Evolutionary conservation across 768 basidiomycete species (phyloP).

Genomic region (Auricularia heimuer): DNA sequence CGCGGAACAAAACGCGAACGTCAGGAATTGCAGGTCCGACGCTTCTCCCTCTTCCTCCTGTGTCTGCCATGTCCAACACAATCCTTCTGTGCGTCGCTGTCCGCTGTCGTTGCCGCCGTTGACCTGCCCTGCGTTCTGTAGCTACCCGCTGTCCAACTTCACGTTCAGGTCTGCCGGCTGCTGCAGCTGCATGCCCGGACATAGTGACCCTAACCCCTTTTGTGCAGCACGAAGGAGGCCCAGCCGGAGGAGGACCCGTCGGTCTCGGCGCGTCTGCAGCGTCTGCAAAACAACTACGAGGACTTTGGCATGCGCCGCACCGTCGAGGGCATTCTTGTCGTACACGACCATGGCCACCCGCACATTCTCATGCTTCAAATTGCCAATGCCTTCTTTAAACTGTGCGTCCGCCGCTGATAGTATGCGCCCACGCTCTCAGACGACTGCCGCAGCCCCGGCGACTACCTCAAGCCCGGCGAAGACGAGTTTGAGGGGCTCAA

Average conservation of each 20-base stretch:
- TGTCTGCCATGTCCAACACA: constrained; percentile 38
- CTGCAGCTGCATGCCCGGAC: background rate
- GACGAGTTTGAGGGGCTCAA: constrained; percentile 88
- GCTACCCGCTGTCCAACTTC: constrained; percentile 83
- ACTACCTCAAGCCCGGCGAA: constrained; percentile 95
- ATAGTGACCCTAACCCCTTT: background rate
- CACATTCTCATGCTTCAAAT: constrained; percentile 98
- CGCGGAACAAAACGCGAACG: background rate
- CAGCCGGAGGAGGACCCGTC: constrained; percentile 97
- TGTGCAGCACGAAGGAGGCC: constrained; percentile 77
- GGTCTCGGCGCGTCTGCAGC: constrained; percentile 86
- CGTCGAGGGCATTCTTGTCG: constrained; percentile 80
- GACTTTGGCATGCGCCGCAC: constrained; percentile 95
- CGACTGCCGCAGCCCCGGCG: constrained; percentile 63
- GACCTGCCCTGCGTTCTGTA: constrained; percentile 19
- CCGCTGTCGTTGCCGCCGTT: background rate
- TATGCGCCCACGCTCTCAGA: too few species aligned
- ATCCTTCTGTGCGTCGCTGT: constrained; percentile 34
- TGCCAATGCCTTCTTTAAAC: constrained; percentile 97
- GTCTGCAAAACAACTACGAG: constrained; percentile 93
- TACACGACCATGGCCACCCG: constrained; percentile 94
- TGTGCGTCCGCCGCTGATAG: constrained; percentile 41
- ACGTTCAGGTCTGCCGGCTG: constrained; percentile 61
- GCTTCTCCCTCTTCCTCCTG: background rate
- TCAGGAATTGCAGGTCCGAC: background rate